phyloP scores from a whole-genome alignment of 179 eudicot genomes.

The Camellia oleifera region DNA sequence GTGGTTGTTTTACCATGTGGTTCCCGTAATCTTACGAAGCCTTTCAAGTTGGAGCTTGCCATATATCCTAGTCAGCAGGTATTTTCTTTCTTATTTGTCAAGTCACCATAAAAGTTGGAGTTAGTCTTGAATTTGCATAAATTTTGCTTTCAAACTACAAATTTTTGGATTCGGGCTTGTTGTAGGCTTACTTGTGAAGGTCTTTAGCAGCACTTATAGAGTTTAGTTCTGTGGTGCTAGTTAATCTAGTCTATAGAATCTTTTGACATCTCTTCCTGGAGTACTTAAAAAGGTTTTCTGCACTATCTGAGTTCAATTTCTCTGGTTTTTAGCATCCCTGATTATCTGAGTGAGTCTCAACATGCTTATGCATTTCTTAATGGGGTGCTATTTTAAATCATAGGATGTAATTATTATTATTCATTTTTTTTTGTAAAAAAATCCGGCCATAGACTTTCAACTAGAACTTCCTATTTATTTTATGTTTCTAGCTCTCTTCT shows the following conservation, averaged over 20 bases:
- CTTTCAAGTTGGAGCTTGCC: conserved; percentile 94
- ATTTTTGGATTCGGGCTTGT: conserved; percentile 10
- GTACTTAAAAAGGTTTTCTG: neutral
- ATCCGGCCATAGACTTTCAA: neutral
- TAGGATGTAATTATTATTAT: no score
- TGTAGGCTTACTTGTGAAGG: neutral
- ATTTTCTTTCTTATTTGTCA: conserved; percentile 14
- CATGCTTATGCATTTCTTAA: neutral
- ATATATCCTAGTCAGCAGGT: conserved; percentile 71
- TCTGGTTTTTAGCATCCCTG: neutral
- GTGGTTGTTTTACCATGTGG: conserved; percentile 81
- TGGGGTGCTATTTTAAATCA: neutral
- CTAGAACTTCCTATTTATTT: neutral
- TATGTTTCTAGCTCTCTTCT: neutral
- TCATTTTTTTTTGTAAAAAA: neutral
- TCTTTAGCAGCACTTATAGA: neutral
- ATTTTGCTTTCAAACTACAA: neutral
- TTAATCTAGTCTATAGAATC: neutral
- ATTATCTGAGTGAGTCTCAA: neutral
- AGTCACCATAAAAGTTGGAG: neutral
- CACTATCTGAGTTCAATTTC: neutral
- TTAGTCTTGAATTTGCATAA: neutral
- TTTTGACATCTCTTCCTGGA: neutral
- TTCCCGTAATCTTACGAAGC: conserved; percentile 65
- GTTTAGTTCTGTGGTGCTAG: neutral